Percentiles rank a stretch among this genome's conserved stretches.
These are phyloP conservation scores for Amanita polypyramis DNA, from an alignment of 768 basidiomycete species.

Conservation along the genomic window DNA sequence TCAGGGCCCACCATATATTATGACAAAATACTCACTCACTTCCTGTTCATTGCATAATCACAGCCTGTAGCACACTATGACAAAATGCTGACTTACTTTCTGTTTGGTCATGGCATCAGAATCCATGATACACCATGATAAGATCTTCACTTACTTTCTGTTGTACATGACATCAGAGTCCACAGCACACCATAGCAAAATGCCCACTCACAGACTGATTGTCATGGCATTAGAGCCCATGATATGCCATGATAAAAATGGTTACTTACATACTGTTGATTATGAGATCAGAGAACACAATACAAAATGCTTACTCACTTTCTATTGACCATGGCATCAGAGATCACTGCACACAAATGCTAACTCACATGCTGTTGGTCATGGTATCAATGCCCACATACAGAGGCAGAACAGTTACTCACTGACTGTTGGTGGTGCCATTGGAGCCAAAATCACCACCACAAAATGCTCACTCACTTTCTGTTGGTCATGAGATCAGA, in stretches of 20 bases:
- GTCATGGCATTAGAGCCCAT: background rate
- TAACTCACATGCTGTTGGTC: too few relatives aligned
- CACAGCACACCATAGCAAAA: background rate
- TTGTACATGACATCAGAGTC: background rate
- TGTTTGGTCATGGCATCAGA: background rate
- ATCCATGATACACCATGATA: background rate
- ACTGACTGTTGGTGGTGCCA: too few relatives aligned
- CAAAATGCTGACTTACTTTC: background rate
- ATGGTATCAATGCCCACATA: too few relatives aligned
- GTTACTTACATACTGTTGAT: background rate
- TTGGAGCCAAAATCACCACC: too few relatives aligned
- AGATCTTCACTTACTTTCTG: background rate
- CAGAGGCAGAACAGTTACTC: too few relatives aligned
- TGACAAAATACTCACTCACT: background rate
- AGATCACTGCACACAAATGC: background rate
- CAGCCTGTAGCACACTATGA: background rate
- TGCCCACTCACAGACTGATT: background rate
- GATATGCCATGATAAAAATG: background rate
- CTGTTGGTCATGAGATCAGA: background rate
- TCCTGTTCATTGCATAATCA: background rate
- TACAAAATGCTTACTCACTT: background rate
- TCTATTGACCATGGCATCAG: background rate
- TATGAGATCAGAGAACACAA: background rate
- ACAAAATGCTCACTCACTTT: background rate
- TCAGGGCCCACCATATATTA: background rate